Base-by-base conservation (phyloP, 2,329 filamentous ascomycete species). In the Penicillium sp. region DNA sequence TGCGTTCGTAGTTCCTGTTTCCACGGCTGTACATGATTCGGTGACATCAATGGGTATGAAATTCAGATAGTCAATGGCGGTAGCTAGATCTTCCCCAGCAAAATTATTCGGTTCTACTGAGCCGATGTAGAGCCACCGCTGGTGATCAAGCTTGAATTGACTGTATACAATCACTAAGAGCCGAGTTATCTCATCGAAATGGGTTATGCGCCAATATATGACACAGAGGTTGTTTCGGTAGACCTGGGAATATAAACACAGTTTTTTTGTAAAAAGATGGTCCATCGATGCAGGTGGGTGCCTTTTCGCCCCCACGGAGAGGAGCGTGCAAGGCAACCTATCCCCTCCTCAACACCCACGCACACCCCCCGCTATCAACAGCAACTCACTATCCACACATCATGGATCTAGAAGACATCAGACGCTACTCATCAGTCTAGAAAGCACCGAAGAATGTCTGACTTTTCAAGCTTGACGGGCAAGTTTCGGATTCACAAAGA, bases 391-490 rank as follows among this genome's bases (percentile, higher is more conserved):
- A 4, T 30, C 22, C 24, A 49, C 15, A 17, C 12, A 44, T 4
- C 13, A 30, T 49, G 45, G 15, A 28, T 9, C 24, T 30, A n/a
- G 15, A 49, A 3, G 15, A 13, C 3, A 8, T 49, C 45, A 17
- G 7, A 49, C 3, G 8, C 15, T 30, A 30, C 24, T 45, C 24
- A 9, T 9, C 2, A 4, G n/a, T 28, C 24, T 7, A 49, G 15
- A 4, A 7, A 17, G 13, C 8, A 9, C 24, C 3, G 26, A 30
- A 24, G n/a, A 30, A 49, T 49, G 45, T 19, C 45, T 49, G 26
- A 49, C 4, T 49, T 49, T 24, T 49, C 45, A 6, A 49, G 45
- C 24, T 30, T 49, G 13, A 49, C 13, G 45, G 45, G 45, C 45
- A 30, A 28, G 9, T 49, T 49, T 28, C 45, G 45, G 9, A n/a